Evolutionary conservation across 306 rosid genomes (phyloP).

Genomic region (Cicer yamashitae): DNA sequence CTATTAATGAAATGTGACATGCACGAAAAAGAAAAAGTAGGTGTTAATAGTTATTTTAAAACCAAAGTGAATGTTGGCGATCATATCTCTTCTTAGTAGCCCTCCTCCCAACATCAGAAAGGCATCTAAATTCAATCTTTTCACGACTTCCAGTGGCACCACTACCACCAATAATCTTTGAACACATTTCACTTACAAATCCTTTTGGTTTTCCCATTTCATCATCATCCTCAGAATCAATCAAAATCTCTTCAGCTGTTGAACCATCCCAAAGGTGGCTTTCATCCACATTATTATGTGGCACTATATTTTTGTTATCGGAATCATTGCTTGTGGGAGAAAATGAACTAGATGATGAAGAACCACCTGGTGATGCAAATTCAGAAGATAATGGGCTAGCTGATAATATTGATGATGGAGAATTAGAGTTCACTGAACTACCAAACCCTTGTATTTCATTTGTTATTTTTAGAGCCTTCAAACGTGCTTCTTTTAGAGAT

Average conservation of each 20-base stretch:
- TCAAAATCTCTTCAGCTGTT: conserved; percentile 52
- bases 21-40: no score
- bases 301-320: conserved; percentile 12
- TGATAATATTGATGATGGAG: conserved; percentile 40
- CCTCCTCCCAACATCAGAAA: conserved; percentile 61
- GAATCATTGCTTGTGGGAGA: conserved; percentile 47
- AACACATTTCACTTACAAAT: conserved; percentile 53
- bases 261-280: conserved; percentile 54
- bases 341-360: conserved; percentile 58
- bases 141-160: conserved; percentile 3
- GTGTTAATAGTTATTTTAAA: conserved; percentile 23
- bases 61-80: conserved; percentile 63
- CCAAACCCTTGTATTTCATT: conserved; percentile 86
- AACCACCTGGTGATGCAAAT: conserved; percentile 35
- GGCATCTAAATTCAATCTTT: conserved; percentile 52
- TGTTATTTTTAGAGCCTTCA: conserved; percentile 72
- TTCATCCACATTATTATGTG: conserved; percentile 27
- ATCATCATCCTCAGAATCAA: conserved; percentile 49
- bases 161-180: conserved; percentile 51
- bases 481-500: conserved; percentile 60
- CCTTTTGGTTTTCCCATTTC: conserved; percentile 51
- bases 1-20: no score
- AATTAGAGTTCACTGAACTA: conserved; percentile 38
- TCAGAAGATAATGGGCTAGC: conserved; percentile 45
- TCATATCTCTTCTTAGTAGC: conserved; percentile 46